Conservation (phyloP, 768 basidiomycete genomes). For the Suillus bovinus region DNA sequence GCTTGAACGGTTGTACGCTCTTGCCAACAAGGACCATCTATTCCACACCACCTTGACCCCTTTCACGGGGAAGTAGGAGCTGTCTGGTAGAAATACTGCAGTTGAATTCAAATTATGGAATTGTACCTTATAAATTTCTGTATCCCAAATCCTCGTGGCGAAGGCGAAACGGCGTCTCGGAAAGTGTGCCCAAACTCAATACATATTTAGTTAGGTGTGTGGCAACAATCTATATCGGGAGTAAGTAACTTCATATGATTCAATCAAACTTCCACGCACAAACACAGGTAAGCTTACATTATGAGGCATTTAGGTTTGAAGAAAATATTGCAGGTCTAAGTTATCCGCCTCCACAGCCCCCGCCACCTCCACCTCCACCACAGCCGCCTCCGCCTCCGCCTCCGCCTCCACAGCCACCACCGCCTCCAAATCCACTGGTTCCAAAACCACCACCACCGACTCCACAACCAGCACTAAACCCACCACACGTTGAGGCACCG, state of each 20-base stretch:
- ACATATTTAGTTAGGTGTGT: no score
- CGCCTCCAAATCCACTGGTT: no score
- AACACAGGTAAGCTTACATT: neutral
- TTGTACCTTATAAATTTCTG: neutral
- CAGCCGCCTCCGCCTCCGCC: neutral
- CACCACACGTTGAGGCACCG: constrained; percentile 3
- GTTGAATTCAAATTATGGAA: neutral
- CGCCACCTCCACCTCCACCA: neutral
- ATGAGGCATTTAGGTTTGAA: neutral
- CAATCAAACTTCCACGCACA: no score
- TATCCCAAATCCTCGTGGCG: neutral
- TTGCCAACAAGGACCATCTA: constrained; percentile 17
- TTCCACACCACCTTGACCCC: constrained; percentile 16
- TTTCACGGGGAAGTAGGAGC: neutral
- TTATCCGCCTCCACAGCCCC: neutral
- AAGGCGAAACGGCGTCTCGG: no score
- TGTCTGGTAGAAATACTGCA: no score
- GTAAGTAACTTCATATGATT: no score
- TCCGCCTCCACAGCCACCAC: constrained; percentile 28
- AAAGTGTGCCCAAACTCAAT: neutral
- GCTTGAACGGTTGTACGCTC: constrained; percentile 17
- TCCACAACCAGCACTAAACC: constrained; percentile 14
- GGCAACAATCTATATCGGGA: no score
- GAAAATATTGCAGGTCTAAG: neutral
- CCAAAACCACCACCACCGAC: constrained; percentile 22